phyloP scores from a whole-genome alignment of 306 rosid genomes.

The Fragaria nilgerrensis region DNA sequence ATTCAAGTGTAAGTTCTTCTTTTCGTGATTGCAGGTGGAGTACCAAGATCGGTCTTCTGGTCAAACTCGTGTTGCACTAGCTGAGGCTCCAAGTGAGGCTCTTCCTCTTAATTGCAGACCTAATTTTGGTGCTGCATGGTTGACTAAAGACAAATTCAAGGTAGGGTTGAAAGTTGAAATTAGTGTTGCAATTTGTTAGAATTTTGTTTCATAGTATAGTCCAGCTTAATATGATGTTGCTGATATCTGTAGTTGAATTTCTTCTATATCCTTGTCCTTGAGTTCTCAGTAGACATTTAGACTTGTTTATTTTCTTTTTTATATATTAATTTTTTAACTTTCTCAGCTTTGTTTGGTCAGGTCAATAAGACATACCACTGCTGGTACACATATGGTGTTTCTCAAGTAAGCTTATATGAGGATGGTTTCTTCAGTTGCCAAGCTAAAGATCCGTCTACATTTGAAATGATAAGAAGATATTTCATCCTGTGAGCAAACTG shows the following conservation, averaged over 20 bases:
- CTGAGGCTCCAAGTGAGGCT: slow-evolving; percentile 95
- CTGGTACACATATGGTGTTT: slow-evolving; percentile 79
- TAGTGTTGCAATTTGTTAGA: slow-evolving; percentile 1
- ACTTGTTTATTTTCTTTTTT: neutral
- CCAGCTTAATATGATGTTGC: slow-evolving; percentile 10
- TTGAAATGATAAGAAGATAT: slow-evolving; percentile 66
- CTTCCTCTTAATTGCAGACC: slow-evolving; percentile 97
- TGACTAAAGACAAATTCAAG: slow-evolving; percentile 86
- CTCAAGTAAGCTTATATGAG: slow-evolving; percentile 67
- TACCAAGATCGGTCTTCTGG: slow-evolving; percentile 77
- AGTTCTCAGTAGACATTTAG: slow-evolving; percentile 12
- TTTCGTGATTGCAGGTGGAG: slow-evolving; percentile 62
- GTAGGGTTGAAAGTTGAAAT: slow-evolving; percentile 33
- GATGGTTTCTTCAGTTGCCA: slow-evolving; percentile 72
- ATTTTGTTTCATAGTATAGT: neutral
- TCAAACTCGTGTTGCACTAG: slow-evolving; percentile 56
- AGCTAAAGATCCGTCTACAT: slow-evolving; percentile 62
- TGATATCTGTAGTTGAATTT: neutral
- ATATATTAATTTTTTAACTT: slow-evolving; percentile 19
- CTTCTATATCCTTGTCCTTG: neutral
- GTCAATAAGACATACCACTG: slow-evolving; percentile 83
- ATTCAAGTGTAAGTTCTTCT: slow-evolving; percentile 19
- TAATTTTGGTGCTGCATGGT: slow-evolving; percentile 88
- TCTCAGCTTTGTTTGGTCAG: slow-evolving; percentile 39
- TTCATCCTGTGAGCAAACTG: slow-evolving; percentile 57